phyloP scores from a whole-genome alignment of 2,329 filamentous ascomycete genomes.

The Bipolaris bicolor region DNA sequence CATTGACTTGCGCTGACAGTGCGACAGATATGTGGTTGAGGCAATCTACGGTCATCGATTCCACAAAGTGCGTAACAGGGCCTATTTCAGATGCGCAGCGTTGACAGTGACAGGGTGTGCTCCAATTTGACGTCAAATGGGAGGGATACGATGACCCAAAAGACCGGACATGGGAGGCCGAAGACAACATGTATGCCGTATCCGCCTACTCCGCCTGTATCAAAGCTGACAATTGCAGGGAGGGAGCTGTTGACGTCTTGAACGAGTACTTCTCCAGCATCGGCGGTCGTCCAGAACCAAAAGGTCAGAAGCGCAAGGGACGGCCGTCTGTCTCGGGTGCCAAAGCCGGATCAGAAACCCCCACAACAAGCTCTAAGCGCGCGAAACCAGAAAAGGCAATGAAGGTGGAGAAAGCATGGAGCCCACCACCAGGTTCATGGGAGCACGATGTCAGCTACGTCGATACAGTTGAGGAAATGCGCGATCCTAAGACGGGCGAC shows the following conservation, averaged over 20 bases:
- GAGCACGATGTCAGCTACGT: slow-evolving; percentile 74
- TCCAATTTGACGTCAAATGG: slow-evolving; percentile 78
- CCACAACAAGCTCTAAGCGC: slow-evolving; percentile 32
- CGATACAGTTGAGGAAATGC: slow-evolving; percentile 72
- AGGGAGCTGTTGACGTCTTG: slow-evolving; percentile 60
- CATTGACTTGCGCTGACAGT: slow-evolving; percentile 28
- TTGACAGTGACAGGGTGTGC: slow-evolving; percentile 26
- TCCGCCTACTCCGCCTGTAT: background rate
- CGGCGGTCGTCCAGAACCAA: slow-evolving; percentile 66
- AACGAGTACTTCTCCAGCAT: slow-evolving; percentile 67
- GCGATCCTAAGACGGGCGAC: slow-evolving; percentile 47
- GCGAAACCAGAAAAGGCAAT: slow-evolving; percentile 50
- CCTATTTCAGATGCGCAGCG: slow-evolving; percentile 34
- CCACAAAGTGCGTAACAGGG: slow-evolving; percentile 18
- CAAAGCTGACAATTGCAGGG: slow-evolving; percentile 25
- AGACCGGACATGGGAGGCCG: slow-evolving; percentile 80
- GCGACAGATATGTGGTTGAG: slow-evolving; percentile 72
- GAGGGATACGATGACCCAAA: slow-evolving; percentile 73
- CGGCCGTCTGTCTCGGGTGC: slow-evolving; percentile 29
- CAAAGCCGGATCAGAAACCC: slow-evolving; percentile 33
- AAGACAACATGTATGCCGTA: slow-evolving; percentile 68
- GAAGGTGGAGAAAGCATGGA: slow-evolving; percentile 60
- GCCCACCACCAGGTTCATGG: slow-evolving; percentile 75
- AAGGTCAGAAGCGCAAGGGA: slow-evolving; percentile 61
- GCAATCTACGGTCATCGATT: slow-evolving; percentile 71